These are phyloP conservation scores for Hypoxylon intermedium DNA, from an alignment of 495 filamentous ascomycete species.

Conservation along the genomic window DNA sequence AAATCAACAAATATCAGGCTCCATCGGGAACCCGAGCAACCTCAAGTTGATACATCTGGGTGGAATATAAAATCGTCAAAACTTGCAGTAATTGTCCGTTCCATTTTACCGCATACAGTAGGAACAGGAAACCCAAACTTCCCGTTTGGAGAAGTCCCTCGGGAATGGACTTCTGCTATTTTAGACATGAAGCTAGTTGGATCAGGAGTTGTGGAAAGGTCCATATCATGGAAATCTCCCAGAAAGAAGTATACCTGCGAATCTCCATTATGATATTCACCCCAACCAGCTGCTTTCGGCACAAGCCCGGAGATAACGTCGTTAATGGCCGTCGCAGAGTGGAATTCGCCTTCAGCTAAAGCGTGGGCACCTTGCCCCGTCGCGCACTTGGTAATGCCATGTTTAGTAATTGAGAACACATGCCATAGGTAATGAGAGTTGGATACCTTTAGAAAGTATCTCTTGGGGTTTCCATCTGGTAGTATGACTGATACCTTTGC, in stretches of 20 bases:
- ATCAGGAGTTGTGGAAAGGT: conserved; percentile 42
- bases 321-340: not conserved
- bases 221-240: conserved; percentile 5
- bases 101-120: conserved; percentile 51
- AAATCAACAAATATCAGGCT: no score
- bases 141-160: conserved; percentile 50
- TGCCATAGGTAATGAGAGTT: not conserved
- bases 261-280: not conserved
- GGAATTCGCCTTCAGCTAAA: conserved; percentile 2
- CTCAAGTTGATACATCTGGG: not conserved
- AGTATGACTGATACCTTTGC: conserved; percentile 32
- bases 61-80: not conserved
- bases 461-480: conserved; percentile 38
- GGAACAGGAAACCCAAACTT: conserved; percentile 57
- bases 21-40: no score
- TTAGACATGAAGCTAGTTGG: conserved; percentile 41
- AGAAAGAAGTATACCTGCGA: not conserved
- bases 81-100: conserved; percentile 37
- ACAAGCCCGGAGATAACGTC: not conserved
- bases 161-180: conserved; percentile 48
- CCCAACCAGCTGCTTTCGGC: conserved; percentile 7
- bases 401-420: not conserved
- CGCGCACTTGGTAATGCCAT: not conserved
- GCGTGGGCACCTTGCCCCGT: not conserved
- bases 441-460: conserved; percentile 44